Evolutionary conservation across 495 filamentous ascomycete species (phyloP).

Genomic region (Hypomontagnella submonticulosa): DNA sequence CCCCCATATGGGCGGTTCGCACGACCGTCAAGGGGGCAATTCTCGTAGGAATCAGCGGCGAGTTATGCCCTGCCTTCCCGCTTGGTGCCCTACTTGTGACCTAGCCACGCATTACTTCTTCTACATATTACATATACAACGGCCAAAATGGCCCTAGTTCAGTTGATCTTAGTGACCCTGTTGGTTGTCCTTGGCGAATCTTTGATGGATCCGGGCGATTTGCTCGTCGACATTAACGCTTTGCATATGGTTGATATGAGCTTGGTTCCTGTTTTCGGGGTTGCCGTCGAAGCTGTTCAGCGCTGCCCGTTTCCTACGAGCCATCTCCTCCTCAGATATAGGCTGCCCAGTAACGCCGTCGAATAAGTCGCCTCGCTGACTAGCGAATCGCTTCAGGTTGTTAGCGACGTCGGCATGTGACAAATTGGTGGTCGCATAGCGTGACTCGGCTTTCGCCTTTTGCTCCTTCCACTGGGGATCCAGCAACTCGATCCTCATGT

Average conservation of each 20-base stretch:
- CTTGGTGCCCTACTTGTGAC: not conserved
- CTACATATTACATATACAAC: conserved; percentile 9
- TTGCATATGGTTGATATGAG: conserved; percentile 66
- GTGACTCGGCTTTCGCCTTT: conserved; percentile 83
- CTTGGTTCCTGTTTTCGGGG: conserved; percentile 66
- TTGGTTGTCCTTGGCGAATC: conserved; percentile 63
- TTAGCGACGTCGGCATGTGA: conserved; percentile 87
- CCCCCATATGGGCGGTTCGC: conserved; percentile 2
- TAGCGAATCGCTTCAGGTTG: conserved; percentile 97
- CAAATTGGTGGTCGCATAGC: conserved; percentile 87
- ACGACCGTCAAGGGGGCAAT: not conserved
- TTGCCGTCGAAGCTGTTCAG: conserved; percentile 72
- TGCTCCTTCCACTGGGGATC: conserved; percentile 98
- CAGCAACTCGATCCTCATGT: conserved; percentile 96
- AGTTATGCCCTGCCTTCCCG: not conserved
- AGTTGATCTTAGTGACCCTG: conserved; percentile 34
- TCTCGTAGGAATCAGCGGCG: not conserved
- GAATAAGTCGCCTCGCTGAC: conserved; percentile 90
- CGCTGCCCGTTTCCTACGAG: conserved; percentile 77
- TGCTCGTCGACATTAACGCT: conserved; percentile 77
- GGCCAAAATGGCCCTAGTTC: not conserved
- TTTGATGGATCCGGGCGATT: conserved; percentile 73
- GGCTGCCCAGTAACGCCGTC: conserved; percentile 76
- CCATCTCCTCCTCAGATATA: conserved; percentile 77
- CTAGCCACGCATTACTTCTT: conserved; percentile 1